Evolutionary conservation across 108 stramenopile species (phyloP), one percentile per base, ranked within the genome.

Genomic region (Conticribra guillardii): DNA sequence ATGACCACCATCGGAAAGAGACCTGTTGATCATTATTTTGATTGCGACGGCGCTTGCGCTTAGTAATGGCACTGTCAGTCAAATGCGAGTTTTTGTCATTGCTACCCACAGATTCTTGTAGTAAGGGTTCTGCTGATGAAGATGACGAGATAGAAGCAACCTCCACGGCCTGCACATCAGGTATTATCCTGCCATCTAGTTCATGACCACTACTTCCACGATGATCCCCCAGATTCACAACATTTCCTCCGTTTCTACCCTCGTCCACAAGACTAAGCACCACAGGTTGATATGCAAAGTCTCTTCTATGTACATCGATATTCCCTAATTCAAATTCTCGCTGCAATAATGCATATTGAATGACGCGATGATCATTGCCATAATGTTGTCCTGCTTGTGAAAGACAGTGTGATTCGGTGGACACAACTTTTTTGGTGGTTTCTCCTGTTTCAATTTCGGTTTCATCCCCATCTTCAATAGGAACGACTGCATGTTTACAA

Each of bases 1-100:
- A 79, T 11, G 77, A 79, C 65, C 69, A 79, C 77, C 77, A 79
- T 33, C 77, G 69, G 48, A 66, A 79, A 4, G 77, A 79, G 16
- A 79, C 53, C 54, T 79, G 77, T 30, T 46, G 69, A 37, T 71
- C 77, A 32, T 50, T 57, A 27, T 57, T 33, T 2, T 1, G 30
- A 27, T 16, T 41, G 11, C 11, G 37, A 2, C 44, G 45, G 18
- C 31, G 37, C n/a, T n/a, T n/a, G n/a, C n/a, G n/a, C n/a, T n/a
- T n/a, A n/a, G n/a, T n/a, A n/a, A n/a, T n/a, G n/a, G n/a, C n/a
- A n/a, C n/a, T n/a, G n/a, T n/a, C n/a, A n/a, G n/a, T n/a, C n/a
- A n/a, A n/a, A n/a, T n/a, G n/a, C n/a, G n/a, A n/a, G n/a, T n/a
- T n/a, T n/a, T n/a, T n/a, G n/a, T n/a, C n/a, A n/a, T n/a, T n/a